Percentiles rank a stretch among this genome's conserved stretches.
These are phyloP conservation scores for Erigeron philadelphicus DNA, from an alignment of 140 eudicot species.

Conservation along the genomic window DNA sequence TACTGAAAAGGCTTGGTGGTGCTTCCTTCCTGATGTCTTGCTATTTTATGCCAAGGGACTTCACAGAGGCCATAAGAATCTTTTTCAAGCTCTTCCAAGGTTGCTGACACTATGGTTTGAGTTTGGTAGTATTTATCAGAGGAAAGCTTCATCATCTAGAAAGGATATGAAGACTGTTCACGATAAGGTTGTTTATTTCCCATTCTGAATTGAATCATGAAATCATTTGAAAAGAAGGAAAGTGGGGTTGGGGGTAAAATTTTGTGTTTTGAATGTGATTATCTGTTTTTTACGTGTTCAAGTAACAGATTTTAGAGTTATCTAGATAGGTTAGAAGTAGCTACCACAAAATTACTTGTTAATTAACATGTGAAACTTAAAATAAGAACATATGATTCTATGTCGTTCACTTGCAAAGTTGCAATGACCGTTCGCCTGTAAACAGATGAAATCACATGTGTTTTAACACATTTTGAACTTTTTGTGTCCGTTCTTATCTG, in stretches of 20 bases:
- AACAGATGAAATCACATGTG: too few relatives aligned
- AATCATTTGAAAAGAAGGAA: background rate
- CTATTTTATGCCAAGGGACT: slow-evolving; percentile 95
- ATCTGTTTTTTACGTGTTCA: too few relatives aligned
- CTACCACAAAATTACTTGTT: too few relatives aligned
- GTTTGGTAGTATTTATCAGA: slow-evolving; percentile 72
- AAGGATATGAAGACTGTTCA: slow-evolving; percentile 68
- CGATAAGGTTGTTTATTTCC: slow-evolving; percentile 49
- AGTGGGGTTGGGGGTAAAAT: background rate
- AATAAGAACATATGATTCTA: too few relatives aligned
- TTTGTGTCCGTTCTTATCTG: too few relatives aligned
- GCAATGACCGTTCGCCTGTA: too few relatives aligned
- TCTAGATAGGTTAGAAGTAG: too few relatives aligned
- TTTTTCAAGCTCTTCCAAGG: slow-evolving; percentile 98
- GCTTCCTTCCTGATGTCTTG: slow-evolving; percentile 71
- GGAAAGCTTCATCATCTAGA: slow-evolving; percentile 52
- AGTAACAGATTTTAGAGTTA: too few relatives aligned
- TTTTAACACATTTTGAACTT: too few relatives aligned
- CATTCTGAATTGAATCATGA: background rate
- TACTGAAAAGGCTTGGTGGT: slow-evolving; percentile 83
- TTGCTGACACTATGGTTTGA: slow-evolving; percentile 95
- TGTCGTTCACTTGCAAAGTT: too few relatives aligned
- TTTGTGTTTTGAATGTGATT: too few relatives aligned
- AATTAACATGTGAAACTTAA: too few relatives aligned
- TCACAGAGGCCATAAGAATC: slow-evolving; percentile 91